A percentile compares a stretch with the other conserved stretches of the same genome.
phyloP scores from a whole-genome alignment of 345 rosid species.

The Corchorus capsularis region DNA sequence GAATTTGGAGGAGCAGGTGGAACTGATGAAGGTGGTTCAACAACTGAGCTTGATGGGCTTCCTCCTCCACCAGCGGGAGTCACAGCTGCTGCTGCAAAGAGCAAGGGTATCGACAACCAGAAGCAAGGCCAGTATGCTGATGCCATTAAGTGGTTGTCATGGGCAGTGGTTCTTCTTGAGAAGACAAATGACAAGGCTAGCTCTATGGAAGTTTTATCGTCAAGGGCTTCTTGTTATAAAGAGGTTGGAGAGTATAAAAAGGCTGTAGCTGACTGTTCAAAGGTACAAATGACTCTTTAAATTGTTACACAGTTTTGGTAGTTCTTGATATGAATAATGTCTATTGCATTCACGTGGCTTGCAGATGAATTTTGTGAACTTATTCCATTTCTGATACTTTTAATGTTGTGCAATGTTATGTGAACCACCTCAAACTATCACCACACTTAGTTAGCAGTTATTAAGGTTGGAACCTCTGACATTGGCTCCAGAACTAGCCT shows the following conservation, averaged over 20 bases:
- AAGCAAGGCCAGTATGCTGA: conserved; percentile 95
- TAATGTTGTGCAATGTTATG: neutral
- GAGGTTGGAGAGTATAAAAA: conserved; percentile 99
- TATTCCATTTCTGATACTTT: neutral
- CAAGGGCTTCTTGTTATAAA: conserved; percentile 96
- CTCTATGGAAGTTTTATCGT: conserved; percentile 62
- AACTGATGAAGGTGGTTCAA: conserved; percentile 49
- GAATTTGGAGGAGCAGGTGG: conserved; percentile 62
- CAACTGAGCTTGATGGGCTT: conserved; percentile 95
- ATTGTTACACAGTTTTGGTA: neutral
- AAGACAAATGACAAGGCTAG: conserved; percentile 61
- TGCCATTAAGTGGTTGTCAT: conserved; percentile 97
- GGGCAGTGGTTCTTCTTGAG: conserved; percentile 91
- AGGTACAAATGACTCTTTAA: conserved; percentile 47
- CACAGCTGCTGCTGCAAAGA: conserved; percentile 74
- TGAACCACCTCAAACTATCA: neutral
- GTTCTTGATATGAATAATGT: neutral
- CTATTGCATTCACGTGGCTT: neutral
- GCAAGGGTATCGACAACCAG: conserved; percentile 82
- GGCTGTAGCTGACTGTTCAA: conserved; percentile 94
- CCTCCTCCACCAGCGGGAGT: conserved; percentile 95
- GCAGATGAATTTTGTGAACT: neutral
- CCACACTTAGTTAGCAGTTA: neutral
- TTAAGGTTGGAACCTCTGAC: neutral
- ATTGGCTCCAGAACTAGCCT: neutral